Evolutionary conservation across 2,329 filamentous ascomycete genomes (phyloP).

Genomic region (Xylaria sp.): DNA sequence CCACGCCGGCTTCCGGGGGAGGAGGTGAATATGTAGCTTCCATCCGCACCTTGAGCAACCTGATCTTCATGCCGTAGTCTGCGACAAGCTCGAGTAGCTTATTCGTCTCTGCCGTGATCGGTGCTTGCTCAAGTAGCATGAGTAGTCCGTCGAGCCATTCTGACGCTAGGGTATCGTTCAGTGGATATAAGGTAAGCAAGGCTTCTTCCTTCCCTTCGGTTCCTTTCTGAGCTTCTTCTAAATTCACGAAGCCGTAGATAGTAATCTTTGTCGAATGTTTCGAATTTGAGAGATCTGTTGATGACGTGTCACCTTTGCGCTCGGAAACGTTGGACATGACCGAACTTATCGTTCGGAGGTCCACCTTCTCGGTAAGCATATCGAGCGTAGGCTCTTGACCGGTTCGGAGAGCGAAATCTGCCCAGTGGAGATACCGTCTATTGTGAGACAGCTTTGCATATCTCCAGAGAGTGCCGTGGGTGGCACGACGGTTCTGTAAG

Average conservation of each 20-base stretch:
- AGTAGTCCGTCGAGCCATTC: conserved; percentile 97
- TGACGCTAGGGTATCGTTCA: conserved; percentile 83
- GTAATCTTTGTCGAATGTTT: conserved; percentile 85
- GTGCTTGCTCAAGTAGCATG: conserved; percentile 93
- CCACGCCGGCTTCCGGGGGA: conserved; percentile 74
- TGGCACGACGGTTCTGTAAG: conserved; percentile 54
- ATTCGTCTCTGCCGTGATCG: conserved; percentile 96
- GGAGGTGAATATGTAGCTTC: conserved; percentile 78
- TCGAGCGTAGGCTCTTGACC: conserved; percentile 77
- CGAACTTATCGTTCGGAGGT: conserved; percentile 87
- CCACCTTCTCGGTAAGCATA: conserved; percentile 81
- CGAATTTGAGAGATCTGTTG: conserved; percentile 42
- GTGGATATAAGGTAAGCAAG: conserved; percentile 84
- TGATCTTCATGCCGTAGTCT: conserved; percentile 92
- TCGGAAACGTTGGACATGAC: conserved; percentile 92
- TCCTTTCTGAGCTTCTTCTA: conserved; percentile 53
- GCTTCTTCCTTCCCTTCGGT: conserved; percentile 71
- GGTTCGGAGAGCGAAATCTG: conserved; percentile 78
- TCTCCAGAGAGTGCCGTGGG: conserved; percentile 73
- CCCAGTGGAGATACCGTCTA: conserved; percentile 88
- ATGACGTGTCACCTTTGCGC: conserved; percentile 55
- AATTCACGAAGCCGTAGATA: conserved; percentile 77
- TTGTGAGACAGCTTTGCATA: conserved; percentile 93
- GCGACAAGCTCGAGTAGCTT: conserved; percentile 87
- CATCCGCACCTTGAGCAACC: conserved; percentile 89